Evolutionary conservation across 2,329 filamentous ascomycete species (phyloP).

Genomic region (Sclerotinia glacialis): DNA sequence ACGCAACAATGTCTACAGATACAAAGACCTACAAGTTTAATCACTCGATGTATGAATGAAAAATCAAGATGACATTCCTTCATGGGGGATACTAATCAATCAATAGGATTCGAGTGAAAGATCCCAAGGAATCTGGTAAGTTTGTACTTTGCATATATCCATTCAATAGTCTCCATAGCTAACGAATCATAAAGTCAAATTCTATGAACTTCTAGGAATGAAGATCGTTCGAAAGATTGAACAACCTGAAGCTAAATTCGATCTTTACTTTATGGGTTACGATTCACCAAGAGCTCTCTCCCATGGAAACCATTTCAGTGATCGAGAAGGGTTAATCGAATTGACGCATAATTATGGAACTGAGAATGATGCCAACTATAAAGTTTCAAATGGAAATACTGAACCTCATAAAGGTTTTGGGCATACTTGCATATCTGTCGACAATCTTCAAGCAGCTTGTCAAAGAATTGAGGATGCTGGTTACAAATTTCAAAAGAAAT

Average conservation of each 20-base stretch:
- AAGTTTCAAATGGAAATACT: conserved; percentile 82
- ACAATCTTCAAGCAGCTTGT: conserved; percentile 86
- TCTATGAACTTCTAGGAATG: conserved; percentile 92
- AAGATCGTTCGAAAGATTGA: conserved; percentile 76
- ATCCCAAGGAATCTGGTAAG: conserved; percentile 74
- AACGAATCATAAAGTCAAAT: conserved; percentile 60
- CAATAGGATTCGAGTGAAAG: conserved; percentile 84
- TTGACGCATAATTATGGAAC: conserved; percentile 85
- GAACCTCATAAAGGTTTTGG: conserved; percentile 71
- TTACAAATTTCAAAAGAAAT: conserved; percentile 92
- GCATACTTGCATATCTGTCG: conserved; percentile 79
- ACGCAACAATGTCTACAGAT: conserved; percentile 59
- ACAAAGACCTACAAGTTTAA: conserved; percentile 77
- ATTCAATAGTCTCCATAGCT: background rate
- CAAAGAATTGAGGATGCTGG: conserved; percentile 84
- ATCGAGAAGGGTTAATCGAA: conserved; percentile 88
- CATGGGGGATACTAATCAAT: conserved; percentile 26
- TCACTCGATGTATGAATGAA: conserved; percentile 70
- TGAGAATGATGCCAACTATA: conserved; percentile 77
- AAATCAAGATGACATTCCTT: background rate
- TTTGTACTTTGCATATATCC: background rate
- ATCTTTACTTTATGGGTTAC: conserved; percentile 93
- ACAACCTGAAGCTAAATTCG: conserved; percentile 86
- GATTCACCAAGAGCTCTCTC: conserved; percentile 74
- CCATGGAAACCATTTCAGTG: conserved; percentile 66